phyloP scores from a whole-genome alignment of 805 yeast genomes.

The Yamadazyma takamatsuzukensis region DNA sequence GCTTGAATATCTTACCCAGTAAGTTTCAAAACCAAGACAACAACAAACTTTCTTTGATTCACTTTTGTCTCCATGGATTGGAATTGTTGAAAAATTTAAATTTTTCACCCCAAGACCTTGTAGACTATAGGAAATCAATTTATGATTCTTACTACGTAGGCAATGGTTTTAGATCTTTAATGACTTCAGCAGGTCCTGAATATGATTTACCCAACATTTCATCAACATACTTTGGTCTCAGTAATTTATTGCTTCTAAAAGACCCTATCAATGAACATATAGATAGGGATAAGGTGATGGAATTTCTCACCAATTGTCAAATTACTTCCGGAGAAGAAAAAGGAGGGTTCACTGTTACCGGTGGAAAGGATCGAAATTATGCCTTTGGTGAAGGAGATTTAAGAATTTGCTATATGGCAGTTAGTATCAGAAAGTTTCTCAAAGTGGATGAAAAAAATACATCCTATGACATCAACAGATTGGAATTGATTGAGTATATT shows the following conservation, averaged over 20 bases:
- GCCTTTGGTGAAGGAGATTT: conserved; percentile 67
- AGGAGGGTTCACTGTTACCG: conserved; percentile 36
- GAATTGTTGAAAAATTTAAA: conserved; percentile 31
- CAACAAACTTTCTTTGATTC: conserved; percentile 64
- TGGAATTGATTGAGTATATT: conserved; percentile 33
- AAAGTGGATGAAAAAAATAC: conserved; percentile 18
- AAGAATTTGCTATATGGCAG: conserved; percentile 72
- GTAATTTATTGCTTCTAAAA: conserved; percentile 49
- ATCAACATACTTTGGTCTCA: conserved; percentile 73
- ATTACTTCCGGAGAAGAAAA: conserved; percentile 19
- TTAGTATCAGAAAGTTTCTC: conserved; percentile 54
- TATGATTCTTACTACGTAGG: conserved; percentile 41
- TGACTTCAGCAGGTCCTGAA: conserved; percentile 21
- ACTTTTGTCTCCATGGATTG: conserved; percentile 65
- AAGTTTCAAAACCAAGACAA: conserved; percentile 62
- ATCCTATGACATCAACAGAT: conserved; percentile 42
- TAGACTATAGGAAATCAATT: conserved; percentile 38
- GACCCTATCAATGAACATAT: conserved; percentile 33
- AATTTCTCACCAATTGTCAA: conserved; percentile 61
- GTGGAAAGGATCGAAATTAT: conserved; percentile 15
- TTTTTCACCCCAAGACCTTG: conserved; percentile 16
- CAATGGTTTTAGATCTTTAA: conserved; percentile 55
- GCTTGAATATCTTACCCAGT: conserved; percentile 52
- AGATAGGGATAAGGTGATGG: conserved; percentile 47
- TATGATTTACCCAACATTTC: conserved; percentile 67